phyloP scores from a whole-genome alignment of 2,329 filamentous ascomycete genomes.

The Talaromyces sp. region DNA sequence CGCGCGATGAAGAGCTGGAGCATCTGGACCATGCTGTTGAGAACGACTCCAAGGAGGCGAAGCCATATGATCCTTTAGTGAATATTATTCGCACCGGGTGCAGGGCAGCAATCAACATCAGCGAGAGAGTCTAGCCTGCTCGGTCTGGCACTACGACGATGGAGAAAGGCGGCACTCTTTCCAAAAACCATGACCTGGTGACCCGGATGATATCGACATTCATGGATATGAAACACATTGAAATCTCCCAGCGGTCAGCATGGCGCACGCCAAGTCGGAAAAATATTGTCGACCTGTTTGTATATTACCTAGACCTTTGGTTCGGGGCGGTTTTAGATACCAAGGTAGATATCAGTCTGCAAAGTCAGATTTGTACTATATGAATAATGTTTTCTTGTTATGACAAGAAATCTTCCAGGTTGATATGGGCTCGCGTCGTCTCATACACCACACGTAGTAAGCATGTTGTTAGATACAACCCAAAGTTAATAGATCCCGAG shows the following conservation, averaged over 20 bases:
- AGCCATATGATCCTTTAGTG: conserved; percentile 84
- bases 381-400: too few relatives aligned
- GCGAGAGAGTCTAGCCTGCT: conserved; percentile 40
- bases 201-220: background rate
- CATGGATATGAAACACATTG: background rate
- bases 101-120: conserved; percentile 88
- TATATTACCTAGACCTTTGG: background rate
- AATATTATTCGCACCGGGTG: conserved; percentile 87
- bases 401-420: too few relatives aligned
- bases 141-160: background rate
- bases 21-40: conserved; percentile 93
- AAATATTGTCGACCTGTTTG: background rate
- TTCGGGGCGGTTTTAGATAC: background rate
- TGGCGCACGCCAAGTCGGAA: background rate
- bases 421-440: too few relatives aligned
- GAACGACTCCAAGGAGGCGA: conserved; percentile 85
- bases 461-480: background rate
- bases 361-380: background rate
- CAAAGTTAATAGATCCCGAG: background rate
- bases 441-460: too few relatives aligned
- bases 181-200: background rate
- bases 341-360: background rate
- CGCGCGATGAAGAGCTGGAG: conserved; percentile 93
- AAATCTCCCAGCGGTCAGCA: background rate
- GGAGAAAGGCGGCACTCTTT: background rate